Evolutionary conservation across 2,329 filamentous ascomycete genomes (phyloP), one percentile per base, ranked within the genome.

Genomic region (Colletotrichum liriopes): DNA sequence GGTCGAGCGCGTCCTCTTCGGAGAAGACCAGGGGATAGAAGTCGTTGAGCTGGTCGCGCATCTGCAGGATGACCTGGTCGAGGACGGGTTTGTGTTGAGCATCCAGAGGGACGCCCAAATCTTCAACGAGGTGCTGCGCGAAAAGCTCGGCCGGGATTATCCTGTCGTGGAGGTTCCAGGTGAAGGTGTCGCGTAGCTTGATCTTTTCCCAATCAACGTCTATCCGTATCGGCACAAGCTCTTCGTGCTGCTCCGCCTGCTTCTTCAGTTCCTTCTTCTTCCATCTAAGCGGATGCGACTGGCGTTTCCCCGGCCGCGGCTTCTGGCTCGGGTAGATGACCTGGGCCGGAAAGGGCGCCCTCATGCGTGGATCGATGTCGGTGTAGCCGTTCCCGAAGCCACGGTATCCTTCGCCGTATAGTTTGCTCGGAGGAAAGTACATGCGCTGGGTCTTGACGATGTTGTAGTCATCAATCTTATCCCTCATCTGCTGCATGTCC

Each of bases 171-270:
- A 98, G 87, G 81, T 99, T 99, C 95, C 96, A 99, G 3, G 96
- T 98, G 77, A 99, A 98, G 0, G 96, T 98, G 82, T 99, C 96
- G 81, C 96, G 93, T 73, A 99, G 87, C 83, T 96, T 96, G 77
- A 98, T 90, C 84, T 97, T 98, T 76, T 98, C 96, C 89, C 94
- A 93, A 78, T 99, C 96, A 61, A 98, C 94, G 77, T 99, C 96
- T 66, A 99, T 84, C 59, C 96, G 91, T 75, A 99, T 89, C 3
- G 96, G 96, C 1, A 98, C 94, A 65, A 99, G 86, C 79, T 98
- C 94, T 81, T 99, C 96, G 65, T 94, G 88, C 79, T 96, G 93
- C 77, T 98, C 96, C 32, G 94, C 94, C 84, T 98, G 96, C 76
- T 92, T 90, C 74, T 91, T 89, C 85, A 95, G 89, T 75, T 98